These are phyloP conservation scores for Cyberlindnera amylophila DNA, from an alignment of 805 yeast species.

Conservation along the genomic window DNA sequence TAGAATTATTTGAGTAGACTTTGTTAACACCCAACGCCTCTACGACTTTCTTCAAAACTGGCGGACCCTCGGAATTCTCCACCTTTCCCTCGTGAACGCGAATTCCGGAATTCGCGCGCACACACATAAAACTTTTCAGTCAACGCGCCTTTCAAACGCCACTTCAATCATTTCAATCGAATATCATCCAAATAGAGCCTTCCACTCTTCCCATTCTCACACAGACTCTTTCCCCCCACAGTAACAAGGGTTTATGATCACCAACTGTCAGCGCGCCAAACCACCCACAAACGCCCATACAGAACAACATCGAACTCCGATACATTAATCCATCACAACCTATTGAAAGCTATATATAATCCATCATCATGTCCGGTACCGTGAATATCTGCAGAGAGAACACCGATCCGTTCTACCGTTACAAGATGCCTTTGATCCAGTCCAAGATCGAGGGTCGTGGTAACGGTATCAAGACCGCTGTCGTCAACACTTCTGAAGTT, in stretches of 20 bases:
- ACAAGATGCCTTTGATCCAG: constrained; percentile 97
- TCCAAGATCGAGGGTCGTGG: constrained; percentile 98
- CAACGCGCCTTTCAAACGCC: too few species aligned
- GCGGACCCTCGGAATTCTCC: too few species aligned
- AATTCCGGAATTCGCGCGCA: too few species aligned
- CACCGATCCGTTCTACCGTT: constrained; percentile 97
- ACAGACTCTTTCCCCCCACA: background rate
- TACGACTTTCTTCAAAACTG: too few species aligned
- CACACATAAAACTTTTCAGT: too few species aligned
- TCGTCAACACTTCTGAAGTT: constrained; percentile 85
- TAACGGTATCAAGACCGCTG: constrained; percentile 97
- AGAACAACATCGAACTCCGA: background rate
- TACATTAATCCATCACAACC: background rate
- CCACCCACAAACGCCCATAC: background rate
- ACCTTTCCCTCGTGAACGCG: too few species aligned
- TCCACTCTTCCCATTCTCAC: too few species aligned
- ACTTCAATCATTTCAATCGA: too few species aligned
- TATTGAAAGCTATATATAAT: background rate
- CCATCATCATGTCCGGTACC: constrained; percentile 50
- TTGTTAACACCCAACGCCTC: too few species aligned
- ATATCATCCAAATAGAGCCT: too few species aligned
- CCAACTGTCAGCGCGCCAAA: background rate
- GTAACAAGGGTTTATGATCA: background rate
- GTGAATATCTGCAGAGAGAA: constrained; percentile 96
- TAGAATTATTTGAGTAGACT: too few species aligned